Conservation (phyloP, 805 yeast genomes). For the Schwanniomyces occidentalis region DNA sequence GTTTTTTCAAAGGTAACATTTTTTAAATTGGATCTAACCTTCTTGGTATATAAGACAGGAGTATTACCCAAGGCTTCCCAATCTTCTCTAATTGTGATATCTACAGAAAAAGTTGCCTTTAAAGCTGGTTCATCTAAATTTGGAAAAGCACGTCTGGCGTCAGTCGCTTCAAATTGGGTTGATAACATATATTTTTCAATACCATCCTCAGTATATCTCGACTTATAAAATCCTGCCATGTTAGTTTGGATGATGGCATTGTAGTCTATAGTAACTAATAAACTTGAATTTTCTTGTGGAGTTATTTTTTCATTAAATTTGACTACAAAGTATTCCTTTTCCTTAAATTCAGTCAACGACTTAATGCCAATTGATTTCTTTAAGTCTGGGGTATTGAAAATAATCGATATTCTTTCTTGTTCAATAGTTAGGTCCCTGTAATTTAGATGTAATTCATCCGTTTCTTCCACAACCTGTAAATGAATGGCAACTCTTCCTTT, state of each 20-base stretch:
- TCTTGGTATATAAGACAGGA: slow-evolving; percentile 28
- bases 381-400: slow-evolving; percentile 25
- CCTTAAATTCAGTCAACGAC: slow-evolving; percentile 38
- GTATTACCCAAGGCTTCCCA: slow-evolving; percentile 49
- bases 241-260: slow-evolving; percentile 50
- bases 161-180: slow-evolving; percentile 61
- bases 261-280: slow-evolving; percentile 34
- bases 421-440: slow-evolving; percentile 42
- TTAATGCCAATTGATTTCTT: slow-evolving; percentile 8
- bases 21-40: slow-evolving; percentile 13
- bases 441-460: slow-evolving; percentile 49
- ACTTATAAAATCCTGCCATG: slow-evolving; percentile 58
- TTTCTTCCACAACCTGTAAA: slow-evolving; percentile 42
- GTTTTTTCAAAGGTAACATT: slow-evolving; percentile 44
- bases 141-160: slow-evolving; percentile 60
- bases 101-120: slow-evolving; percentile 57
- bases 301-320: slow-evolving; percentile 44
- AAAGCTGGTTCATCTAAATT: slow-evolving; percentile 57
- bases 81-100: slow-evolving; percentile 28
- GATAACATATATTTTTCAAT: slow-evolving; percentile 41
- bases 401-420: slow-evolving; percentile 20
- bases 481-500: slow-evolving; percentile 49
- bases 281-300: slow-evolving; percentile 20
- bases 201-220: slow-evolving; percentile 43
- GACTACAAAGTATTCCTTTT: slow-evolving; percentile 65